Conservation (phyloP, 441 rosid genomes). For the Populus hybrid region DNA sequence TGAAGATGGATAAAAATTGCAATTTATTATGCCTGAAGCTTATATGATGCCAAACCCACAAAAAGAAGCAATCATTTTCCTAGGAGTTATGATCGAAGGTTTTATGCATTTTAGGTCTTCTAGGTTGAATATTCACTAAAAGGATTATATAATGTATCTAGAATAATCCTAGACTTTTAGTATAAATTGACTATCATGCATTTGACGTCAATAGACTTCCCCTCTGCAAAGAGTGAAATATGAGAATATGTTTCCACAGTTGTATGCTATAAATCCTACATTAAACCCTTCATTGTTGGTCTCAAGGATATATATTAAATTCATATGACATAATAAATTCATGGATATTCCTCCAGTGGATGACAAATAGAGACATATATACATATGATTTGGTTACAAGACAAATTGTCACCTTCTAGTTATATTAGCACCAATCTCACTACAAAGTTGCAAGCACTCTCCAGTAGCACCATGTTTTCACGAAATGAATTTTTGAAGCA, state of each 20-base stretch:
- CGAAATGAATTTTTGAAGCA: neutral
- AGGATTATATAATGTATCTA: no score
- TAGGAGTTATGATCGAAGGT: neutral
- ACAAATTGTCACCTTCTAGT: neutral
- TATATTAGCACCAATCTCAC: neutral
- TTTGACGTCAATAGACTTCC: no score
- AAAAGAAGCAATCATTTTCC: neutral
- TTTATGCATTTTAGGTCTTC: neutral
- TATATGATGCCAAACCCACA: neutral
- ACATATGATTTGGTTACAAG: neutral
- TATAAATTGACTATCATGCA: no score
- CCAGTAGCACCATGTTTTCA: neutral
- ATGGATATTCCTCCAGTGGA: neutral
- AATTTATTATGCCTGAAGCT: neutral
- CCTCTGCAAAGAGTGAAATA: no score
- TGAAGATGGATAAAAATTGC: neutral
- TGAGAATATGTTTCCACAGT: no score
- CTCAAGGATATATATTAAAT: no score
- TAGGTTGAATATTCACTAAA: neutral
- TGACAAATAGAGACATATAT: neutral
- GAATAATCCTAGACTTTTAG: no score
- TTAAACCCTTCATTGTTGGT: no score
- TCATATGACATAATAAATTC: neutral
- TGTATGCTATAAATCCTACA: no score
- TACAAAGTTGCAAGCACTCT: neutral